Conservation (phyloP, 176 grass and related monocot genomes). For the Eragrostis nindensis region DNA sequence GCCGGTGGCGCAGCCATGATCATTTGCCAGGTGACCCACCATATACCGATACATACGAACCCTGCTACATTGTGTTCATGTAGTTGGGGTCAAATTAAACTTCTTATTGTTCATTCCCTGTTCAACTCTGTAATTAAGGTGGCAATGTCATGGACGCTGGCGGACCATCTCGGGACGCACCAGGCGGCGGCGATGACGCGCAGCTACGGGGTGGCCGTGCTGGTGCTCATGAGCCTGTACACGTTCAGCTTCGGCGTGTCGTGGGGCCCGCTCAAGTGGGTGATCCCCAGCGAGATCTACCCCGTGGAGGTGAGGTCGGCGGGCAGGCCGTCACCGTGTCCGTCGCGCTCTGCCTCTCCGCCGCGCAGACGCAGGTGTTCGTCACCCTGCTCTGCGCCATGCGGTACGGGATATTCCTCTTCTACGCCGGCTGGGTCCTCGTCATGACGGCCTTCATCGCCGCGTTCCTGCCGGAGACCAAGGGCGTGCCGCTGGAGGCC, state of each 20-base stretch:
- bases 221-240: slow-evolving; percentile 55
- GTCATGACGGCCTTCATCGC: slow-evolving; percentile 73
- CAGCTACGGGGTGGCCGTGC: slow-evolving; percentile 44
- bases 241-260: slow-evolving; percentile 66
- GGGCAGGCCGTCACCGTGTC: slow-evolving; percentile 55
- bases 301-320: slow-evolving; percentile 71
- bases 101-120: not conserved
- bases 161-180: slow-evolving; percentile 19
- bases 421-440: slow-evolving; percentile 61
- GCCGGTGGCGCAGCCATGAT: slow-evolving; percentile 45
- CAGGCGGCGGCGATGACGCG: slow-evolving; percentile 38
- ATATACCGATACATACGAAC: not conserved
- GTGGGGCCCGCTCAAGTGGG: slow-evolving; percentile 73
- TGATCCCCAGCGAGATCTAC: slow-evolving; percentile 68
- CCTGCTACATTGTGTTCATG: not conserved
- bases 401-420: slow-evolving; percentile 46
- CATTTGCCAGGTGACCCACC: slow-evolving; percentile 34
- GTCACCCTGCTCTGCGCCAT: slow-evolving; percentile 59
- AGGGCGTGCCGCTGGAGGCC: slow-evolving; percentile 69
- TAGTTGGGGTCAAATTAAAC: too few species aligned
- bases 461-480: slow-evolving; percentile 73
- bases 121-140: slow-evolving; percentile 41
- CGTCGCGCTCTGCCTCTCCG: slow-evolving; percentile 52
- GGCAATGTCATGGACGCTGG: slow-evolving; percentile 59
- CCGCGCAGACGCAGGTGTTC: slow-evolving; percentile 66